Evolutionary conservation across 257 asterid genomes (phyloP).

Genomic region (Solanum sejunctum): DNA sequence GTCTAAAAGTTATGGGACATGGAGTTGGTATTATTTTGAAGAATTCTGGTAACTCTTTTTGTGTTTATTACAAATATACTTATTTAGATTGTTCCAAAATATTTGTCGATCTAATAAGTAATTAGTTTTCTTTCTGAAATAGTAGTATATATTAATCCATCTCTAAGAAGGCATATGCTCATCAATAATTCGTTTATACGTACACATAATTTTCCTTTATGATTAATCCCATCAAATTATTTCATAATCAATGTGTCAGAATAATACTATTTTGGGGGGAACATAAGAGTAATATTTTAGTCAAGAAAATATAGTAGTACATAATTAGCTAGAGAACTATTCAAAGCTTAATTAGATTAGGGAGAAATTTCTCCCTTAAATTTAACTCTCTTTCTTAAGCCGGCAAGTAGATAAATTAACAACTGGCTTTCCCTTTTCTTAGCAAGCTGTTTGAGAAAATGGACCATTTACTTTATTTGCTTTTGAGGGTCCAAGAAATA

Average conservation of each 20-base stretch:
- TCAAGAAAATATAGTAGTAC: background rate
- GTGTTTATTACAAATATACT: background rate
- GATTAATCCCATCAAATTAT: background rate
- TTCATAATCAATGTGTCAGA: background rate
- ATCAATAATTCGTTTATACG: background rate
- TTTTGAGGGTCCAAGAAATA: background rate
- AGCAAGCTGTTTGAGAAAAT: background rate
- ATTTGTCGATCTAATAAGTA: background rate
- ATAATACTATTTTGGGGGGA: background rate
- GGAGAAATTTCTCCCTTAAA: background rate
- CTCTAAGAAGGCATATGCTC: background rate
- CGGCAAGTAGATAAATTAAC: background rate
- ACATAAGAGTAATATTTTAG: background rate
- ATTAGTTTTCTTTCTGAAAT: background rate
- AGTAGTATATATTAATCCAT: background rate
- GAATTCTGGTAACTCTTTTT: background rate
- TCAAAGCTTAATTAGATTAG: background rate
- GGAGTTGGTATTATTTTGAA: background rate
- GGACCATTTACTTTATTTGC: background rate
- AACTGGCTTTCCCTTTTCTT: background rate
- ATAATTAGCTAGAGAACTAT: background rate
- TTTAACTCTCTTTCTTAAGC: background rate
- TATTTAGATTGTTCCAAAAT: too few species aligned
- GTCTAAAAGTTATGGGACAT: background rate
- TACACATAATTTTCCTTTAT: background rate